Conservation (phyloP, 2,329 filamentous ascomycete genomes). For the Ascosphaera aggregata region DNA sequence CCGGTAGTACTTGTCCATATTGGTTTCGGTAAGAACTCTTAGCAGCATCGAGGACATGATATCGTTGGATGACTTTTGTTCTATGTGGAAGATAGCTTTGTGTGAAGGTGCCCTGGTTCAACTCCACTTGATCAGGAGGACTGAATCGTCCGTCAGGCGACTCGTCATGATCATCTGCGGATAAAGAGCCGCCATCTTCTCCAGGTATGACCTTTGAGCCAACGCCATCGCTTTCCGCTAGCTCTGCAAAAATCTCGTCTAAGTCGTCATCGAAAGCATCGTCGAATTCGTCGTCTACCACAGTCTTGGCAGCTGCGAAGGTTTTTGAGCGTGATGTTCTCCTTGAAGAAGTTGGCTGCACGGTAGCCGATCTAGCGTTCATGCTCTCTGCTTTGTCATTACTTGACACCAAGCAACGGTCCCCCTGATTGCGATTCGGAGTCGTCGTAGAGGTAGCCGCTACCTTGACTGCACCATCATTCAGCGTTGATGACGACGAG, state of each 20-base stretch:
- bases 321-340: constrained; percentile 6
- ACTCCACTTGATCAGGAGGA: not conserved
- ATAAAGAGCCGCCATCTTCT: not conserved
- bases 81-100: not conserved
- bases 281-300: constrained; percentile 32
- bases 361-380: constrained; percentile 13
- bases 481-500: too few relatives aligned
- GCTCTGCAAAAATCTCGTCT: constrained; percentile 32
- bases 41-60: constrained; percentile 52
- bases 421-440: too few relatives aligned
- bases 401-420: too few relatives aligned
- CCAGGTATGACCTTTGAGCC: not conserved
- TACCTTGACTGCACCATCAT: too few relatives aligned
- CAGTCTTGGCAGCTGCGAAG: not conserved
- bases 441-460: too few relatives aligned
- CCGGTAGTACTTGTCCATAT: constrained; percentile 33
- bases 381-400: too few relatives aligned
- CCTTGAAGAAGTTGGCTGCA: constrained; percentile 7
- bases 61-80: constrained; percentile 53
- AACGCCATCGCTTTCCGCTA: constrained; percentile 16
- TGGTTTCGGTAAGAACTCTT: constrained; percentile 44
- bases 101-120: not conserved
- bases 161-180: not conserved
- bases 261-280: constrained; percentile 35
- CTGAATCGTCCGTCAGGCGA: not conserved